Base-by-base conservation (phyloP, 1,284 basidiomycete species). In the Trametes hirsuta region DNA sequence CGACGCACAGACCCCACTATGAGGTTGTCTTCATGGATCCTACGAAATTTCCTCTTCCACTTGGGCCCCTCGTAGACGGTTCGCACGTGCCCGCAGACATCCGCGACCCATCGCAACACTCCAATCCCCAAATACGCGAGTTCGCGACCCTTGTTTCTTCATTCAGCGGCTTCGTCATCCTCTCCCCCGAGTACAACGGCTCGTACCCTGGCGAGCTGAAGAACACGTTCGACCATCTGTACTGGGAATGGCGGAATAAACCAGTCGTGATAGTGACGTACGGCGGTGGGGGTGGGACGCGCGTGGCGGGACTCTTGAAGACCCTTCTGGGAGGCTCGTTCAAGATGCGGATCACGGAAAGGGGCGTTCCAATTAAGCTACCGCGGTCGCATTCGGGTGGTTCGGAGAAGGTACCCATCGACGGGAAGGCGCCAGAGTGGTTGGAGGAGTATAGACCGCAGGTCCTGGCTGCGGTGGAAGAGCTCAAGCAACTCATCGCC, bases 141-240 rank as follows among this genome's bases (percentile, higher is more conserved):
- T 74, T 71, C 68, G 71, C 71, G 54, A 57, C 51, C 10, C 66
- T 71, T 66, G 64, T 70, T 42, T 55, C 63, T 51, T 68, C 68
- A 3, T 70, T 67, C 63, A 55, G 54, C 52, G 72, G 56, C 21
- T 66, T 72, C 64, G 66, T 72, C 52, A 45, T 74, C 21, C 61
- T 74, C 54, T 56, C 67, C 4, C 71, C 72, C 1, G 69, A 72
- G 62, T 72, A 72, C 63, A 74, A 72, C 63, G 66, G 69, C 47
- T 65, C 65, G 6, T 70, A 69, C 61, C 70, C 72, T 2, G 72
- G 71, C 12, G 68, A 71, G 59, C 62, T 74, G 41, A 74, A 74
- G 66, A 71, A 72, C 60, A 64, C 71, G 22, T 53, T 74, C 57
- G 72, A 74, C 53, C 72, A 74, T 49, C 64, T 74, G 25, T 72